phyloP scores from a whole-genome alignment of 2,329 filamentous ascomycete genomes.

The Raffaelea albimanens region DNA sequence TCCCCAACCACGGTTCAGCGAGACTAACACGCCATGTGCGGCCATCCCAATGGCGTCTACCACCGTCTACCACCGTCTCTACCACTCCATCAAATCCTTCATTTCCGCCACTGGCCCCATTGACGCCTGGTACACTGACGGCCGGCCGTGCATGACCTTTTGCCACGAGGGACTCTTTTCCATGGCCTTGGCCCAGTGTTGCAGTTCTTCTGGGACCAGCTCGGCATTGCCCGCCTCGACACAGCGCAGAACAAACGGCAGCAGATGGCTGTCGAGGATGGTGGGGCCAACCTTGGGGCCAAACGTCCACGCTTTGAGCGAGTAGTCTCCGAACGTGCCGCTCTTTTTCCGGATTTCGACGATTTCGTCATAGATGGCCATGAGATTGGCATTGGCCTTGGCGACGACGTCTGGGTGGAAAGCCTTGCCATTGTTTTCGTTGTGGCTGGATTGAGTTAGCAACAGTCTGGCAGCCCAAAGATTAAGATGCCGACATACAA shows the following conservation, averaged over 20 bases:
- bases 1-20: too few species aligned
- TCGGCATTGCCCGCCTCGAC: not conserved
- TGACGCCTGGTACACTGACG: not conserved
- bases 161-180: not conserved
- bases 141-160: not conserved
- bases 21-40: too few species aligned
- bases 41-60: too few species aligned
- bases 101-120: not conserved
- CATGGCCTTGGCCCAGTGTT: not conserved
- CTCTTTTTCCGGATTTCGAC: not conserved
- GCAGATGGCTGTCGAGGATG: not conserved
- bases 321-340: not conserved
- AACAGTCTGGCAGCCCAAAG: too few species aligned
- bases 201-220: not conserved
- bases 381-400: not conserved
- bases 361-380: not conserved
- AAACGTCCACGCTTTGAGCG: not conserved
- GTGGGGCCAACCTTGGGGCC: not conserved
- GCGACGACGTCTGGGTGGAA: not conserved
- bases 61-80: slow-evolving; percentile 12
- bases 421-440: not conserved
- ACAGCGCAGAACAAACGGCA: not conserved
- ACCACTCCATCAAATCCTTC: not conserved
- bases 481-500: not conserved
- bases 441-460: slow-evolving; percentile 2